These are phyloP conservation scores for Cladosporium austrohemisphaericum DNA, from an alignment of 2,329 filamentous ascomycete genomes.

Conservation along the genomic window DNA sequence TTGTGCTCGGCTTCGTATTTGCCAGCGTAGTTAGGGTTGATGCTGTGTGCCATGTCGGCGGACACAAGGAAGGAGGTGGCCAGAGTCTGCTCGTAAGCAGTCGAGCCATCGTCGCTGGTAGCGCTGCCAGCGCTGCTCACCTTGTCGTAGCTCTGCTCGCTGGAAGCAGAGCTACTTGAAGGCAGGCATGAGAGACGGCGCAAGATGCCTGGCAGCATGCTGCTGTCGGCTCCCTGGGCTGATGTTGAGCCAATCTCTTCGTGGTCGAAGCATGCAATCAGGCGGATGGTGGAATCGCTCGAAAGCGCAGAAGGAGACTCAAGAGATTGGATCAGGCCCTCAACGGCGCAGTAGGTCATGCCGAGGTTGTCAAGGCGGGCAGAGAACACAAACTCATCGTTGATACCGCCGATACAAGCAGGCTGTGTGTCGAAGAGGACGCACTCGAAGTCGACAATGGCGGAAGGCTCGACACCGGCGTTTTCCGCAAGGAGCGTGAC, in stretches of 20 bases:
- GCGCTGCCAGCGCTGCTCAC: slow-evolving; percentile 32
- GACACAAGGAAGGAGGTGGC: slow-evolving; percentile 89
- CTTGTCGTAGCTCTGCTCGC: slow-evolving; percentile 64
- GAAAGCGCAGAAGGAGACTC: slow-evolving; percentile 62
- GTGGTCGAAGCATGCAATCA: slow-evolving; percentile 95
- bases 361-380: slow-evolving; percentile 92
- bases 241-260: slow-evolving; percentile 94
- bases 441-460: slow-evolving; percentile 90
- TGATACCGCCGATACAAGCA: slow-evolving; percentile 79
- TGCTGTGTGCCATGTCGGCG: slow-evolving; percentile 94
- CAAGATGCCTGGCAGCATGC: slow-evolving; percentile 81
- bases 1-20: slow-evolving; percentile 92
- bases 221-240: slow-evolving; percentile 90
- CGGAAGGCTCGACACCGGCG: slow-evolving; percentile 63
- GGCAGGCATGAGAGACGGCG: slow-evolving; percentile 80
- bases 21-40: slow-evolving; percentile 88
- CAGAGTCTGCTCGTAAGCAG: slow-evolving; percentile 89
- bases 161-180: slow-evolving; percentile 52
- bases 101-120: slow-evolving; percentile 59
- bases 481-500: slow-evolving; percentile 80
- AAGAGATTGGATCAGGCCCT: slow-evolving; percentile 79
- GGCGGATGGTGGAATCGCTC: slow-evolving; percentile 74
- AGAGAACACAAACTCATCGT: slow-evolving; percentile 93
- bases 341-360: slow-evolving; percentile 91
- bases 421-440: slow-evolving; percentile 97